Evolutionary conservation across 2,329 filamentous ascomycete genomes (phyloP), one percentile per base, ranked within the genome.

Genomic region (Cladosporium phlei): DNA sequence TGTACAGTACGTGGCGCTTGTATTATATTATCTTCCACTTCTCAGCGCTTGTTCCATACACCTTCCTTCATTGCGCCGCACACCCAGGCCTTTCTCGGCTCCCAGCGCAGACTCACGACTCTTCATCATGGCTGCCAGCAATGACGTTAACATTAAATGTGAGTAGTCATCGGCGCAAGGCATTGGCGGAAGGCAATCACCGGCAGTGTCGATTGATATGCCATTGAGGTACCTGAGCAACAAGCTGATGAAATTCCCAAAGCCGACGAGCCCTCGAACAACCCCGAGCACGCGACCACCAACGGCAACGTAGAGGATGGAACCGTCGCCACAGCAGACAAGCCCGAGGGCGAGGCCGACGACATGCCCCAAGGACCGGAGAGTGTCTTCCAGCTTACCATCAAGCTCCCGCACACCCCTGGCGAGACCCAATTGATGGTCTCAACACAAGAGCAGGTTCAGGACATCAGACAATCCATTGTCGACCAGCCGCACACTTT

Each of bases 391-490:
- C 77, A 81, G 65, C 74, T 96, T 61, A 86, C 82, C 51, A 82
- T 97, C 61, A 80, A 85, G 66, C 79, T 96, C 49, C 91, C 91
- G 46, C 85, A 90, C 64, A 79, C 83, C 58, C 81, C 86, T 10
- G 78, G 82, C 59, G 83, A 87, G 69, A 86, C 94, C 61, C 81
- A 90, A 65, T 82, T 96, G 58, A 90, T 88, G 80, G 89, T 94
- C 69, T 69, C 78, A 72, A 56, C 84, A 55, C 86, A 95, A 75
- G 94, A 98, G 71, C 91, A 96, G 68, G 85, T 97, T 52, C 93
- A 97, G 69, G 93, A 98, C 74, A 83, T 98, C 59, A 87, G 93
- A 56, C 93, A 97, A 70, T 91, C 90, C 52, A 86, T 98, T 65
- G 89, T 96, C 70, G 93, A 98, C 69, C 78, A 89, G 39, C 93